Conservation (phyloP, 352 stramenopile species). For the Pythium chondricola region DNA sequence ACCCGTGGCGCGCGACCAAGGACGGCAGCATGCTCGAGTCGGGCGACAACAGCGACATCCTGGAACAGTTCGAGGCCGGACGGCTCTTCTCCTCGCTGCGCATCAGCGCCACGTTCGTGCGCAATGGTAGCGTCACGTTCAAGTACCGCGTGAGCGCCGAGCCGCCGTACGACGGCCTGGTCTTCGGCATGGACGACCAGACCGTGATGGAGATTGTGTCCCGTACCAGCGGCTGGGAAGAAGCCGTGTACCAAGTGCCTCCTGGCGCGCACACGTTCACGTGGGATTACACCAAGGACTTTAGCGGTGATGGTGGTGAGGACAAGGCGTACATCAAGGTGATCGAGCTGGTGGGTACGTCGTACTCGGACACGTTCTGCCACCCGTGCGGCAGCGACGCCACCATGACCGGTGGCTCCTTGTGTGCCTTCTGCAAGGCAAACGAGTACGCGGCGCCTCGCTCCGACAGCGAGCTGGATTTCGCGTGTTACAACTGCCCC, state of each 20-base stretch:
- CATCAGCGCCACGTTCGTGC: constrained; percentile 71
- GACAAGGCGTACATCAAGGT: constrained; percentile 73
- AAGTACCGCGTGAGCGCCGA: constrained; percentile 74
- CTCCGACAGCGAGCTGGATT: constrained; percentile 71
- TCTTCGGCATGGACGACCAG: constrained; percentile 69
- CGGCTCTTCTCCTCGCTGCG: constrained; percentile 71
- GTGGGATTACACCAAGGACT: constrained; percentile 83
- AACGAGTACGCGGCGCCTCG: constrained; percentile 72
- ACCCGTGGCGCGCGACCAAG: constrained; percentile 49
- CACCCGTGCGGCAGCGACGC: constrained; percentile 72
- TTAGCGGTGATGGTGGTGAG: constrained; percentile 53
- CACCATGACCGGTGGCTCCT: constrained; percentile 63
- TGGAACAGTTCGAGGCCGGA: constrained; percentile 51
- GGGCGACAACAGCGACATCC: constrained; percentile 63
- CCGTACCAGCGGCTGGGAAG: constrained; percentile 62
- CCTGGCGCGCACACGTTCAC: constrained; percentile 61
- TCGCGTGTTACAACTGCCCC: constrained; percentile 67
- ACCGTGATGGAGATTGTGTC: constrained; percentile 46
- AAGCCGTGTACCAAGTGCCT: constrained; percentile 45
- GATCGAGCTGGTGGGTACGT: constrained; percentile 79
- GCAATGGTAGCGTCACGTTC: constrained; percentile 66
- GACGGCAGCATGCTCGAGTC: constrained; percentile 61
- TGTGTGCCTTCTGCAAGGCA: constrained; percentile 73
- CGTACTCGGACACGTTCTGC: constrained; percentile 63
- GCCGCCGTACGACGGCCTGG: constrained; percentile 62